Evolutionary conservation across 352 stramenopile genomes (phyloP), one percentile per base, ranked within the genome.

Genomic region (Pythium coloratum): DNA sequence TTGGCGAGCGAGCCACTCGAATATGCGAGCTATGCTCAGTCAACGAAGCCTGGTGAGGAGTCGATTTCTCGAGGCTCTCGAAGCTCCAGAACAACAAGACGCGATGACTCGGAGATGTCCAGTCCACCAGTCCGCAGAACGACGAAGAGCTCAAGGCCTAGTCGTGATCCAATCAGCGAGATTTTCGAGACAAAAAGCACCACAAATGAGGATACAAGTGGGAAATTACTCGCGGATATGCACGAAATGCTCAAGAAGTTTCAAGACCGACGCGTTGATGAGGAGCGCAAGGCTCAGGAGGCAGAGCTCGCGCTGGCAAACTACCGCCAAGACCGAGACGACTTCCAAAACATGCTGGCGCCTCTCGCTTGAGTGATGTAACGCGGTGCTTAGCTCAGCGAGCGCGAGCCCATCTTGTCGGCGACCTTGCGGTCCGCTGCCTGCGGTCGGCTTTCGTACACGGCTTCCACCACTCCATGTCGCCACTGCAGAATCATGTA

Each of bases 381-480:
- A 24, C 20, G 20, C 20, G 20, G 12, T 59, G 18, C 26, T 66
- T 78, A 92, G 38, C 78, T 83, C 64, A 93, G 62, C 53, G 79
- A 80, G 33, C 72, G 82, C 13, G 81, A 77, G 16, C 71, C 78
- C 13, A 76, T 70, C 18, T 74, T 60, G 18, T 84, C 80, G 20
- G 81, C 78, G n/a, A 93, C 67, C 66, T 94, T 94, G 76, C 94
- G 84, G 40, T 92, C 88, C 18, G 84, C 69, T 32, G 82, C 74
- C 63, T 94, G 86, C 6, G 88, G 88, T 40, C 82, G 78, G 18
- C 83, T 87, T 62, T 96, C 86, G 50, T 94, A 96, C 36, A 96
- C 88, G 18, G 81, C 87, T 69, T 96, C 88, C 30, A 96, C 86
- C 33, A 94, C 78, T 44, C 88, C 88, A 56, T 94, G 86, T 55